These are phyloP conservation scores for Hyphodiscus sp. DNA, from an alignment of 2,329 filamentous ascomycete species.

Conservation along the genomic window DNA sequence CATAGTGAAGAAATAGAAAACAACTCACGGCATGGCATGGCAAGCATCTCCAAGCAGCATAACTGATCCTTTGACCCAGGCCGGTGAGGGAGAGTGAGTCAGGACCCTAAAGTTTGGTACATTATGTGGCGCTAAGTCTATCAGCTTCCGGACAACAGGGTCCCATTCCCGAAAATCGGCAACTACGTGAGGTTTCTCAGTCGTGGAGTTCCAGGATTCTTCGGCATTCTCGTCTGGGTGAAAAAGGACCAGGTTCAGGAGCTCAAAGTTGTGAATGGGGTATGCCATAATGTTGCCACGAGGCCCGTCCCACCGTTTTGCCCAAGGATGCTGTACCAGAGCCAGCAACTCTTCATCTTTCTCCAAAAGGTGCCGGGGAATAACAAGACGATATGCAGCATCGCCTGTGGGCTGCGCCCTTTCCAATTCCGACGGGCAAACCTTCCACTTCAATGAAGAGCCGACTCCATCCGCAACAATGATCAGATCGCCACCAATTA, in stretches of 20 bases:
- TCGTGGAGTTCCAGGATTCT: constrained; percentile 5
- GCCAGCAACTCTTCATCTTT: constrained; percentile 45
- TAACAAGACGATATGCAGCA: constrained; percentile 48
- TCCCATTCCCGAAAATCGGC: constrained; percentile 2
- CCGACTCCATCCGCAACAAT: constrained; percentile 50
- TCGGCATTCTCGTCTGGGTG: constrained; percentile 29
- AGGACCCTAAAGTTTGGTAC: constrained; percentile 3
- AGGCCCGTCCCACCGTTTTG: constrained; percentile 29
- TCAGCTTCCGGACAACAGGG: not conserved
- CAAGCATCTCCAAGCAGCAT: constrained; percentile 47
- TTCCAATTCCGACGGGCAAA: constrained; percentile 29
- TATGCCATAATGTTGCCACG: constrained; percentile 24
- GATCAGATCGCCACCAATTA: constrained; percentile 42
- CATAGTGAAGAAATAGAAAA: not conserved
- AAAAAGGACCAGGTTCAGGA: constrained; percentile 18
- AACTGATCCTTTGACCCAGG: not conserved
- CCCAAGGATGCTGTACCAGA: constrained; percentile 51
- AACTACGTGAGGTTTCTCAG: not conserved
- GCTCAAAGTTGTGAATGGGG: constrained; percentile 17
- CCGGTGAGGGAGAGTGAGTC: not conserved
- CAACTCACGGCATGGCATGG: constrained; percentile 47
- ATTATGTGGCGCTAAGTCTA: constrained; percentile 3
- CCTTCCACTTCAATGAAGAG: constrained; percentile 37
- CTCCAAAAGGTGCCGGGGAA: constrained; percentile 35
- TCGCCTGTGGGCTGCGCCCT: constrained; percentile 43